Base-by-base conservation (phyloP, 2,329 filamentous ascomycete species). In the Colletotrichum filicis region DNA sequence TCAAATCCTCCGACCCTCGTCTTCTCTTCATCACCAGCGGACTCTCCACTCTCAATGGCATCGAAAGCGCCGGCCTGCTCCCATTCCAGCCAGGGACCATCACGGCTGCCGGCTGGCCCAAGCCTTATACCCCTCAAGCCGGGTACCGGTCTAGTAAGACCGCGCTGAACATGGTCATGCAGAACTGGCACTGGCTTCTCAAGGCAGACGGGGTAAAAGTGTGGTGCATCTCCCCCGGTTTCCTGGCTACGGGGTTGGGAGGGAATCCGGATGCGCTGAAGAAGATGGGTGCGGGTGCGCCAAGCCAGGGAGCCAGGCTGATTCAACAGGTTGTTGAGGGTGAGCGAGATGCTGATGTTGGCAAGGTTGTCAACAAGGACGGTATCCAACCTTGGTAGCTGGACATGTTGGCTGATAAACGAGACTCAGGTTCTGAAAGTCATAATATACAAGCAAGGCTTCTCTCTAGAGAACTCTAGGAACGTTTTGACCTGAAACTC, bases 151-250 rank as follows among this genome's bases (percentile, higher is more conserved):
- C 78, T 30, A 76, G 78, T 26, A 87, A 88, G 77, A 82, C 81
- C 0, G 86, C 83, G 0, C 75, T 88, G 68, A 87, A 87, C 74
- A 87, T 87, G 86, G 71, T 87, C 74, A 85, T 87, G 85, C 78
- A 82, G 6, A 83, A 86, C 70, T 87, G 85, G 83, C 71, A 77
- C 12, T 78, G 82, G 8, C 70, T 80, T 0, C 77, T 88, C 28
- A 81, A 79, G 58, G 81, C 83, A 1, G 88, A 90, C 55, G 86
- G 86, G 0, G 86, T 89, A 5, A 88, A 87, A 76, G 84, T 87
- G 0, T 89, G 82, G 80, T 76, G 77, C 35, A 77, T 89, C n/a
- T 84, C 81, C 6, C 88, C 87, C 0, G 88, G 87, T 0, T 83
- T 85, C 59, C 75, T 89, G 56, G 87, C 85, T 0, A 90, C 87